Evolutionary conservation across 2,329 filamentous ascomycete genomes (phyloP).

Genomic region (Bipolaris victoriae): DNA sequence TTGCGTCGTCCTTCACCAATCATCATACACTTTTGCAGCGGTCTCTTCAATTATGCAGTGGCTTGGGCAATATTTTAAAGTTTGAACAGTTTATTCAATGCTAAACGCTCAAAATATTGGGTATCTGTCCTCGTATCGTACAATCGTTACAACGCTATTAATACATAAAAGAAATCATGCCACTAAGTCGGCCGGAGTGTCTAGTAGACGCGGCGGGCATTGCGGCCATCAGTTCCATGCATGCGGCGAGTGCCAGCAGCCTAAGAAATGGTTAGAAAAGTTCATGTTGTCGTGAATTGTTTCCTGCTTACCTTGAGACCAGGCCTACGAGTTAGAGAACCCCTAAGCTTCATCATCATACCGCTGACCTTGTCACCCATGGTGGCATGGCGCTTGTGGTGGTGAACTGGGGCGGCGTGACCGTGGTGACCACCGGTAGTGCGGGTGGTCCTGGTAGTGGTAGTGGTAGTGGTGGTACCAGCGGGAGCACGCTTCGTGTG

Average conservation of each 20-base stretch:
- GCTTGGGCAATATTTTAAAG: not conserved
- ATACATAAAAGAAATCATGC: slow-evolving; percentile 5
- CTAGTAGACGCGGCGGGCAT: slow-evolving; percentile 46
- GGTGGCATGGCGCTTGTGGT: slow-evolving; percentile 70
- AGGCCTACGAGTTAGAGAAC: slow-evolving; percentile 70
- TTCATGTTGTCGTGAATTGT: not conserved
- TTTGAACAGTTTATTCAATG: slow-evolving; percentile 8
- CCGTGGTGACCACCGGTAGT: slow-evolving; percentile 49
- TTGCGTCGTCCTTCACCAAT: not conserved
- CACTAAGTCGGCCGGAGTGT: not conserved
- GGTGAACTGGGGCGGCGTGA: slow-evolving; percentile 50
- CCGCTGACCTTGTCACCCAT: slow-evolving; percentile 80
- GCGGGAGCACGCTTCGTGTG: slow-evolving; percentile 41
- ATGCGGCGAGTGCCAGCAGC: slow-evolving; percentile 76
- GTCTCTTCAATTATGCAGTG: not conserved
- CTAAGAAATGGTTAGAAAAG: slow-evolving; percentile 47
- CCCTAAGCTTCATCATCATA: slow-evolving; percentile 74
- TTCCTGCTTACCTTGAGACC: slow-evolving; percentile 67
- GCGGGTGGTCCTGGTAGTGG: slow-evolving; percentile 52
- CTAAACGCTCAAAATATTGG: slow-evolving; percentile 20
- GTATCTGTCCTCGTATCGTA: slow-evolving; percentile 26
- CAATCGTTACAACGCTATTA: slow-evolving; percentile 9
- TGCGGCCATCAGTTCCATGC: slow-evolving; percentile 75
- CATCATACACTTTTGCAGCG: not conserved
- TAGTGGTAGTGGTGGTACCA: slow-evolving; percentile 43